Evolutionary conservation across 1,284 basidiomycete species (phyloP), one percentile per base, ranked within the genome.

Genomic region (Testicularia cyperi): DNA sequence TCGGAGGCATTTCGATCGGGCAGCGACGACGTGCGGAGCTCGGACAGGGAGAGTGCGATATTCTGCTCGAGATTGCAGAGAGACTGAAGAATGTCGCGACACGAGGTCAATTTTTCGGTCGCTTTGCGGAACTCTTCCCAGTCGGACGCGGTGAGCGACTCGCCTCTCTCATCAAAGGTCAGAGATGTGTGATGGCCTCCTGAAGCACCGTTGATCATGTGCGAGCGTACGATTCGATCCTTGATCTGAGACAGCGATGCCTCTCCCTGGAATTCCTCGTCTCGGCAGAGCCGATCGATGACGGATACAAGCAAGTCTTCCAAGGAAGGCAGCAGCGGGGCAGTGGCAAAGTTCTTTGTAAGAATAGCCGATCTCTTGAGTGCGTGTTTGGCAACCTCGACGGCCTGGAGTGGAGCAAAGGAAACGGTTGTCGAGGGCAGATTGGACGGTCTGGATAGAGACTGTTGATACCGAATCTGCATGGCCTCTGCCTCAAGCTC

Each of bases 91-190:
- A 41, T 30, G n/a, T 53, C 48, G 16, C 39, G 27, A 26, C 60
- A 63, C 15, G 44, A 37, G 7, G 39, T n/a, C 4, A 63, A 43
- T 29, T 43, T 52, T 6, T 51, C 41, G 2, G 45, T 63, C 1
- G 42, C 45, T 14, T 43, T 53, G 18, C 49, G 26, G 38, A 63
- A 63, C 37, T 57, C 52, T 33, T 57, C 43, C 60, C 60, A 63
- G 9, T 63, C 60, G 13, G 20, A 24, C 6, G 34, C 28, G 2
- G 46, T 43, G 5, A 64, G 40, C 13, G 49, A 44, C 15, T 64
- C 51, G 5, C 51, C 51, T 4, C 60, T 27, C 24, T 58, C 61
- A 25, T 58, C 55, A 18, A 49, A 54, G 1, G 45, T 51, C 28
- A 49, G 25, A 3, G 44, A 34, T 26, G 46, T 39, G 13, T 44